Base-by-base conservation (phyloP, 441 rosid species). In the Capsella rubella region DNA sequence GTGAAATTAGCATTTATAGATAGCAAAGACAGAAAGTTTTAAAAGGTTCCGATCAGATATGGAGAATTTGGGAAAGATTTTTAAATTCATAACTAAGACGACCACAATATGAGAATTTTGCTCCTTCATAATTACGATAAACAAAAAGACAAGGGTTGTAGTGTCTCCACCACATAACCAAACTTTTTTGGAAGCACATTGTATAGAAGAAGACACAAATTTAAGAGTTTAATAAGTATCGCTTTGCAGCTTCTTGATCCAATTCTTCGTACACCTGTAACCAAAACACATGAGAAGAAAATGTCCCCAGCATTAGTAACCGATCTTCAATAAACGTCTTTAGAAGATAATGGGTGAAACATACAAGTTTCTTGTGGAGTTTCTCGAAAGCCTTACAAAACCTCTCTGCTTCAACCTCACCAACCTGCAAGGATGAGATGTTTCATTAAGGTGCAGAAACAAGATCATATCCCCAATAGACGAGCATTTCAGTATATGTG, bases 361-460 rank as follows among this genome's bases (percentile, higher is more conserved):
- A 37, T 84, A 89, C 97, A 56, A 89, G 91, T 85, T 85, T 87
- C 82, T 76, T 83, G 85, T 93, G 98, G 62, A 88, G 74, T 77
- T 81, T 79, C 72, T 83, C 87, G 53, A 89, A 93, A 49, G 89
- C 87, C 71, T 82, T 70, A 84, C 92, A 93, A 81, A 93, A 89
- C 45, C 82, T 83, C 71, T 88, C 87, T 2, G 95, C 95, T 64
- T 88, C 95, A 21, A 78, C 84, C 13, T 77, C 66, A 34, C 95
- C 89, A 63, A 90, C 83, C 97, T 92, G 69, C 52, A 76, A 81
- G 10, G 31, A 64, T 28, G 16, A 3, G 50, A 64, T 46, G 18
- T 40, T 21, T 69, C 54, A 56, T 70, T 39, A 40, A 64, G 32
- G 25, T 37, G 12, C 27, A 3, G 18, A n/a, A 49, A 58, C 34